phyloP scores from a whole-genome alignment of 2,329 filamentous ascomycete genomes.

The Talaromyces marneffei region DNA sequence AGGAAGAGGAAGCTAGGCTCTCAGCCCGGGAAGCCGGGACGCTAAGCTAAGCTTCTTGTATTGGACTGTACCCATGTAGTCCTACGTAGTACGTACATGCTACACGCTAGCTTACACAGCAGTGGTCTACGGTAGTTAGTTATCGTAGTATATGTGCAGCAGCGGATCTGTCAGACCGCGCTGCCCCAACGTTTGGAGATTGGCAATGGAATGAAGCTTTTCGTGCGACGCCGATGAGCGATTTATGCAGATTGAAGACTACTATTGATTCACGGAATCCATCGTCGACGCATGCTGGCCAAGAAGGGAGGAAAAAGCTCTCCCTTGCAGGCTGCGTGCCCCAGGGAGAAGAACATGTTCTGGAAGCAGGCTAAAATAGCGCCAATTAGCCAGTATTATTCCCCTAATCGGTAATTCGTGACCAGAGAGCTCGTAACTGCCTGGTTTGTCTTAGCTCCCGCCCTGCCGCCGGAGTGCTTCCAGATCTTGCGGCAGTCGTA shows the following conservation, averaged over 20 bases:
- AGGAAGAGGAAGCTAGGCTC: background rate
- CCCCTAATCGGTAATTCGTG: background rate
- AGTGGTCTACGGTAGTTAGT: too few relatives aligned
- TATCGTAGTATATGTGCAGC: too few relatives aligned
- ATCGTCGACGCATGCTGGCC: background rate
- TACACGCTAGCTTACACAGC: too few relatives aligned
- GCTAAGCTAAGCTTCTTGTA: slow-evolving; percentile 2
- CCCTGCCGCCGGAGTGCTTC: background rate
- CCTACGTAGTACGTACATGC: too few relatives aligned
- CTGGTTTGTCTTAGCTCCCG: background rate
- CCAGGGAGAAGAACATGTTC: too few relatives aligned
- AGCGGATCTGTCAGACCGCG: background rate
- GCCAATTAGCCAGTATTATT: background rate
- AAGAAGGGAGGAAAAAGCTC: too few relatives aligned
- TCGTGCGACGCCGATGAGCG: background rate
- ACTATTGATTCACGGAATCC: background rate
- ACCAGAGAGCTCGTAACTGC: background rate
- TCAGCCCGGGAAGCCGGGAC: slow-evolving; percentile 13
- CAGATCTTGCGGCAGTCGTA: too few relatives aligned
- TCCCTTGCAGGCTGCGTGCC: slow-evolving; percentile 6
- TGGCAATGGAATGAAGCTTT: background rate
- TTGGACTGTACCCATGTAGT: too few relatives aligned
- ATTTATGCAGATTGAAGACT: background rate
- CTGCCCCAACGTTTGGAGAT: background rate
- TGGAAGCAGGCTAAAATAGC: background rate